Evolutionary conservation across 208 protist species (phyloP), one percentile per base, ranked within the genome.

Genomic region (Phytomonas francai): DNA sequence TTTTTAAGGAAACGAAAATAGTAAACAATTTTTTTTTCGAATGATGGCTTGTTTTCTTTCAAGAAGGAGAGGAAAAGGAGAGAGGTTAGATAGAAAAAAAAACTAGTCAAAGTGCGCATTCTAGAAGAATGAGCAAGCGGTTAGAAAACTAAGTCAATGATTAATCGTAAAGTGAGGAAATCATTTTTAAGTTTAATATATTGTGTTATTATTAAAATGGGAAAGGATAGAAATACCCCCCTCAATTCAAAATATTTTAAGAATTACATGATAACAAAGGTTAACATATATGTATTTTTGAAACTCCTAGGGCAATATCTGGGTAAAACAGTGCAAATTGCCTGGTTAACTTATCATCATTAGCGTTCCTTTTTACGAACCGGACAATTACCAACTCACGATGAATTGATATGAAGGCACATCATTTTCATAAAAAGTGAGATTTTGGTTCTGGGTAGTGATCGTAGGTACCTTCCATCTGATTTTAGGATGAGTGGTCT

Each of bases 21-120:
- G 1, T 54, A 19, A 54, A 25, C 11, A 25, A 54, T 25, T 2
- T 19, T 25, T 54, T 54, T 45, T 54, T 54, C 19, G 45, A 49
- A 63, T 61, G 28, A 63, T 36, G 22, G 67, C 42, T 33, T 32
- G 31, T 39, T 59, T 67, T 29, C 68, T 60, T 34, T 19, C 22
- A 59, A 29, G 30, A 68, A 68, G 68, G 58, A 30, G 49, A 39
- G 30, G 11, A 57, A 56, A 62, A 70, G 62, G 64, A 71, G 59
- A 30, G 59, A 39, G 39, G 22, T 58, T 39, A 58, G 67, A 65
- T 25, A 22, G 16, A 54, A 54, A 12, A 54, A 54, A 16, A 22
- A 54, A 54, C 5, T 25, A 54, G 5, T 54, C 25, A 25, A 54
- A 36, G 33, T 36, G 8, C 33, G 19, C 45, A 54, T 54, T 54